Base-by-base conservation (phyloP, 345 rosid genomes). In the Erysimum cheiranthoides region DNA sequence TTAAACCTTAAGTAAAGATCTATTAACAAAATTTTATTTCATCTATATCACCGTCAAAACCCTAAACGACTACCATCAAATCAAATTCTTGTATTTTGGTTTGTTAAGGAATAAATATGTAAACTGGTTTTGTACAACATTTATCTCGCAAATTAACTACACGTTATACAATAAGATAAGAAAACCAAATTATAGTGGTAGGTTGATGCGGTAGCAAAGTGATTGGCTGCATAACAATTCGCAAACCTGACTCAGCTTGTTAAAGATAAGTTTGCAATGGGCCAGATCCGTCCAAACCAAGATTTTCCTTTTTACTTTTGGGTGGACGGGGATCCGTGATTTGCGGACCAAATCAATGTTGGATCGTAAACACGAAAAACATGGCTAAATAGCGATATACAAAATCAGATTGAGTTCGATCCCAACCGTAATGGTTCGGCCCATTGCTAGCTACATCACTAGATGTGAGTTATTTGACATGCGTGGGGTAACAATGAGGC, bases 401-500 rank as follows among this genome's bases (percentile, higher is more conserved):
- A 32, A 32, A 14, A 70, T 25, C 52, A 50, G 40, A 38, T 30
- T 12, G 53, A 39, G 51, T 50, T 50, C 53, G 17, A n/a, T 60
- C 51, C 43, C 7, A 10, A 30, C 17, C 62, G 1, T 35, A 61
- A 62, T 70, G 12, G 32, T 62, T 73, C 63, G 70, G 63, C 16
- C 35, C 56, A 17, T 70, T 40, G 10, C 27, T n/a, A 16, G 10
- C 27, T n/a, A 16, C 59, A 47, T 35, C 39, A 34, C 16, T 62
- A 30, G 16, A 25, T 42, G 52, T 62, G 77, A 30, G 46, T 63
- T 45, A 54, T 63, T 52, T 63, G 35, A 17, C 62, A 63, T 53
- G 39, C 27, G 34, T 9, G 51, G 76, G 58, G 62, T 62, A 63
- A 73, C 53, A 30, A 11, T 3, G 51, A 71, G 47, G 59, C 28